Evolutionary conservation across 2,329 filamentous ascomycete species (phyloP).

Genomic region (Metarhizium rileyi): DNA sequence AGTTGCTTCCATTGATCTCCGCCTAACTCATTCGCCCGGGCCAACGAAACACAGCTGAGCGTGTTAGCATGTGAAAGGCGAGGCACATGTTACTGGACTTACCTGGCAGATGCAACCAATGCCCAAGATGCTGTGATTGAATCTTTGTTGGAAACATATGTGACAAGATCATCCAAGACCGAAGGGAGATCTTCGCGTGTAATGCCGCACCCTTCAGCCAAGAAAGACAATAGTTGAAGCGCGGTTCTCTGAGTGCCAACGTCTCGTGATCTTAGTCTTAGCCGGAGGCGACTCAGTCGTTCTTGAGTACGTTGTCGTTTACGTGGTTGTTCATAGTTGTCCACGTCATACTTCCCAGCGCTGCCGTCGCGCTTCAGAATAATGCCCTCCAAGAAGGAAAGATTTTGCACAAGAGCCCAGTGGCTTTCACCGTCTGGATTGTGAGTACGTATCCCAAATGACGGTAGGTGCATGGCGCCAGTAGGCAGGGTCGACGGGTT

Average conservation of each 20-base stretch:
- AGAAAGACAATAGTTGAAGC: conserved; percentile 49
- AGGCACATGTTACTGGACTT: conserved; percentile 15
- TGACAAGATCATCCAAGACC: conserved; percentile 47
- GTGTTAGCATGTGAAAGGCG: conserved; percentile 12
- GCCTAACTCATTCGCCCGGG: conserved; percentile 24
- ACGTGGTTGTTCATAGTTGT: conserved; percentile 36
- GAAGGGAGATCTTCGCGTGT: conserved; percentile 41
- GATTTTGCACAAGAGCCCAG: conserved; percentile 49
- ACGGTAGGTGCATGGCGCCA: conserved; percentile 35
- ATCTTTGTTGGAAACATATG: conserved; percentile 61
- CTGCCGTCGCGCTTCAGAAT: conserved; percentile 21
- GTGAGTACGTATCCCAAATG: conserved; percentile 45
- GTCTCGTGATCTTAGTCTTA: conserved; percentile 37
- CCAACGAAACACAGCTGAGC: conserved; percentile 21
- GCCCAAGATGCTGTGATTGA: conserved; percentile 64
- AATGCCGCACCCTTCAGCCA: conserved; percentile 36
- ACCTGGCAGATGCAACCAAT: conserved; percentile 74
- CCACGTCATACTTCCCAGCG: conserved; percentile 13
- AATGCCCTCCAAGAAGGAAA: conserved; percentile 47
- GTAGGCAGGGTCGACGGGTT: conserved; percentile 31
- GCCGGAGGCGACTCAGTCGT: conserved; percentile 35
- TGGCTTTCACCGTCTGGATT: conserved; percentile 46
- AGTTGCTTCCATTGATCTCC: conserved; percentile 54
- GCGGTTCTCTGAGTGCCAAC: conserved; percentile 37
- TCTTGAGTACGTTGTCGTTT: conserved; percentile 40